phyloP scores from a whole-genome alignment of 768 basidiomycete species.

The Sistotremastrum suecicum region DNA sequence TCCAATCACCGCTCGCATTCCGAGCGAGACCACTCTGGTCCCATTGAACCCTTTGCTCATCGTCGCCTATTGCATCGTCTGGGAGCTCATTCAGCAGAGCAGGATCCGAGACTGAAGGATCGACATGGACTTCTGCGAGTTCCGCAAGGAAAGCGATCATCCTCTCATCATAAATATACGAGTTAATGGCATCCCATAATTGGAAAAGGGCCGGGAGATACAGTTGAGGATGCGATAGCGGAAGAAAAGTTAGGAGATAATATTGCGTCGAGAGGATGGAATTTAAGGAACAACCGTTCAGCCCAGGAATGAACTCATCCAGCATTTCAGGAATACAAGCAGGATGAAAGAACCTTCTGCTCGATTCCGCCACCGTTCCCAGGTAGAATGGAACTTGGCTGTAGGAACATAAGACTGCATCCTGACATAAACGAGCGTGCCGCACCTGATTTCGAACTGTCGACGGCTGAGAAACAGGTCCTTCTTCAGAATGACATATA shows the following conservation, averaged over 20 bases:
- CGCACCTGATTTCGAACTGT: conserved; percentile 68
- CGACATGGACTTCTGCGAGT: conserved; percentile 68
- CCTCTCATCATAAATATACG: conserved; percentile 80
- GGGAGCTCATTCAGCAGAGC: conserved; percentile 47
- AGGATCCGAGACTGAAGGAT: conserved; percentile 66
- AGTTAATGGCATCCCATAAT: conserved; percentile 80
- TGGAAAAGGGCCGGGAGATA: conserved; percentile 77
- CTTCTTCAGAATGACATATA: conserved; percentile 52
- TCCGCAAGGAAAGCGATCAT: conserved; percentile 74
- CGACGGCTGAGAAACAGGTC: conserved; percentile 67
- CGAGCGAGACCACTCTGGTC: conserved; percentile 39
- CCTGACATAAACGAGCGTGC: conserved; percentile 4
- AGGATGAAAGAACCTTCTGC: conserved; percentile 80
- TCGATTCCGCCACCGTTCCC: conserved; percentile 53
- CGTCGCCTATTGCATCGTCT: conserved; percentile 36
- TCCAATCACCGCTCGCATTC: conserved; percentile 32
- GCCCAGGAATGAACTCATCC: conserved; percentile 62
- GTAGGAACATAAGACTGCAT: background rate
- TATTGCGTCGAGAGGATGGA: conserved; percentile 70
- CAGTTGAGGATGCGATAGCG: conserved; percentile 69
- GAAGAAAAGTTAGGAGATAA: conserved; percentile 76
- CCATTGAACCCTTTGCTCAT: conserved; percentile 41
- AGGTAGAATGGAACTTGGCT: conserved; percentile 69
- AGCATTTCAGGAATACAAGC: conserved; percentile 81
- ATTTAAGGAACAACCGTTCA: conserved; percentile 44